These are phyloP conservation scores for Ganoderma resinaceum DNA, from an alignment of 1,284 basidiomycete genomes.

Conservation along the genomic window DNA sequence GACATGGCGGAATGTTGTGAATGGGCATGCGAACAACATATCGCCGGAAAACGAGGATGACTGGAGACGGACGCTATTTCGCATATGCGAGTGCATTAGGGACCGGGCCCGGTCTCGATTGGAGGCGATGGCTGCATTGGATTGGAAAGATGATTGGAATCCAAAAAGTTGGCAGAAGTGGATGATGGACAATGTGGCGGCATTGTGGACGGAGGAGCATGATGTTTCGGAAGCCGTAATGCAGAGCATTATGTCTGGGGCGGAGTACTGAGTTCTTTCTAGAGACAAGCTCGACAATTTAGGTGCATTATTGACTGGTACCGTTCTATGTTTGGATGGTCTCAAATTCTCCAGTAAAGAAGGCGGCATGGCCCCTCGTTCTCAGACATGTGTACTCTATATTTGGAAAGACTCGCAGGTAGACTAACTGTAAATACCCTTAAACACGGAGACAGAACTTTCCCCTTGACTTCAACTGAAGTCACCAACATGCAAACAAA, in stretches of 20 bases:
- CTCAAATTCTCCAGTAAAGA: background rate
- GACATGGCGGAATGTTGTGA: constrained; percentile 62
- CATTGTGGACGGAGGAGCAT: constrained; percentile 57
- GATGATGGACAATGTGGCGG: constrained; percentile 42
- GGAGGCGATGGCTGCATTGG: constrained; percentile 4
- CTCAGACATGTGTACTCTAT: too few relatives aligned
- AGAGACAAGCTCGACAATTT: background rate
- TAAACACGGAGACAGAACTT: too few relatives aligned
- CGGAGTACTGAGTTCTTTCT: constrained; percentile 32
- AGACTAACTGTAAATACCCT: too few relatives aligned
- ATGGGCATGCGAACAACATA: constrained; percentile 50
- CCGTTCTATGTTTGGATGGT: background rate
- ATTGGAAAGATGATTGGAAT: background rate
- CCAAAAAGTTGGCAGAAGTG: constrained; percentile 40
- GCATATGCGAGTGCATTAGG: constrained; percentile 46
- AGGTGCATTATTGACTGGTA: background rate
- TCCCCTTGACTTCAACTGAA: too few relatives aligned
- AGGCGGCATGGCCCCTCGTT: too few relatives aligned
- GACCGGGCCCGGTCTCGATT: constrained; percentile 39
- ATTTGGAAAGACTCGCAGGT: too few relatives aligned
- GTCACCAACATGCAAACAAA: too few relatives aligned
- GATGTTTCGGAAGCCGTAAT: constrained; percentile 58
- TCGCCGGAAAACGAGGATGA: constrained; percentile 56
- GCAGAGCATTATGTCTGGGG: constrained; percentile 37
- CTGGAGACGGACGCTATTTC: constrained; percentile 44